Conservation (phyloP, 2,329 filamentous ascomycete genomes). For the Dendrostoma leiphaemia region DNA sequence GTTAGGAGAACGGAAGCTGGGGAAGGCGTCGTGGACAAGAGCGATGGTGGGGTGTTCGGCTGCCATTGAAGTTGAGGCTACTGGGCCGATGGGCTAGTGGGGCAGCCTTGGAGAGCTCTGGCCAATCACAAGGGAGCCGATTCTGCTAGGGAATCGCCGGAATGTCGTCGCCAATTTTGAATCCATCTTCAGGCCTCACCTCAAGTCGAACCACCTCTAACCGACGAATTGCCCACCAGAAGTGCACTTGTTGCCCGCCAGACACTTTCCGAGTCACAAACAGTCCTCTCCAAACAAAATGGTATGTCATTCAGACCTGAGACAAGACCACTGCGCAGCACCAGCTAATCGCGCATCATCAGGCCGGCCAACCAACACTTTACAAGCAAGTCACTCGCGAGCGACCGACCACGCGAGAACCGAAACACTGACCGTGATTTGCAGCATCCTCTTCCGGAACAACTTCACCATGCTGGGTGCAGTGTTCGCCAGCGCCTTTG, state of each 20-base stretch:
- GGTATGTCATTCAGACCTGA: slow-evolving; percentile 43
- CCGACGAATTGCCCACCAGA: slow-evolving; percentile 15
- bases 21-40: background rate
- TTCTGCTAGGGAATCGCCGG: slow-evolving; percentile 15
- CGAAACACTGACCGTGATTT: slow-evolving; percentile 11
- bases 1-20: background rate
- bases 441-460: slow-evolving; percentile 77
- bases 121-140: slow-evolving; percentile 16
- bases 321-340: slow-evolving; percentile 9
- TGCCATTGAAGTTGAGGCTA: background rate
- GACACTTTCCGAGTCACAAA: slow-evolving; percentile 7
- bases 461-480: slow-evolving; percentile 85
- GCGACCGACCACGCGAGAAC: background rate
- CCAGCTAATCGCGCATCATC: slow-evolving; percentile 33
- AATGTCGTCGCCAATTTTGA: slow-evolving; percentile 19
- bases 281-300: slow-evolving; percentile 43
- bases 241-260: slow-evolving; percentile 4
- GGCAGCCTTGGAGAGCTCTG: slow-evolving; percentile 14
- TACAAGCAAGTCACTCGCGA: slow-evolving; percentile 22
- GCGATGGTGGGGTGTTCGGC: slow-evolving; percentile 4
- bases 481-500: slow-evolving; percentile 86
- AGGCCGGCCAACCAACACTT: slow-evolving; percentile 33
- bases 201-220: slow-evolving; percentile 2
- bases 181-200: slow-evolving; percentile 13
- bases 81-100: slow-evolving; percentile 6